These are phyloP conservation scores for Scheffersomyces spartinae DNA, from an alignment of 805 yeast species.

Conservation along the genomic window DNA sequence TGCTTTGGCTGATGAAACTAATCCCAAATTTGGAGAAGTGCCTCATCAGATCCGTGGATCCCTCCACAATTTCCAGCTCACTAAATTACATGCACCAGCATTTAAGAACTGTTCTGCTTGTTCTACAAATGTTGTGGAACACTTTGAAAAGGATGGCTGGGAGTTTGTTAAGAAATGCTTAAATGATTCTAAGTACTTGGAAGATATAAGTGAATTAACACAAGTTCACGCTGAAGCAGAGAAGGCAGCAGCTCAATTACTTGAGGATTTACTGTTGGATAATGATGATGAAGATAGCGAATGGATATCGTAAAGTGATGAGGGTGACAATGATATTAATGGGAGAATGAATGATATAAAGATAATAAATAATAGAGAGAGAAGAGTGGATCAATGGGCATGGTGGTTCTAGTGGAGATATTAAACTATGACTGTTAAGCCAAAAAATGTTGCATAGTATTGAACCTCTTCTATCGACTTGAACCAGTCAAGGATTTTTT, in stretches of 20 bases:
- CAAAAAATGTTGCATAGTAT: too few species aligned
- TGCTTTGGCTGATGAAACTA: conserved; percentile 30
- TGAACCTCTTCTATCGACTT: too few species aligned
- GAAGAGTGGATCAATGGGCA: too few species aligned
- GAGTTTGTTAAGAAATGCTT: conserved; percentile 66
- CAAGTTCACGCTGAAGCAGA: conserved; percentile 67
- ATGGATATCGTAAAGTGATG: too few species aligned
- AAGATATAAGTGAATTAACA: conserved; percentile 68
- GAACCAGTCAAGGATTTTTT: too few species aligned
- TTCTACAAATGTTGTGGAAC: conserved; percentile 44
- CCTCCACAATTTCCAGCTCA: conserved; percentile 49
- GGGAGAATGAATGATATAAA: too few species aligned
- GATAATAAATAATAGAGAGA: too few species aligned
- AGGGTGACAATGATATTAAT: too few species aligned
- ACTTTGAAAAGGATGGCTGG: conserved; percentile 56
- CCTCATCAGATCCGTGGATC: conserved; percentile 94
- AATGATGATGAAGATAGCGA: conserved; percentile 28
- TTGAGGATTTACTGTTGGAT: conserved; percentile 20
- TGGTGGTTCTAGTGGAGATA: too few species aligned
- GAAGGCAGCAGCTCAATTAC: conserved; percentile 21
- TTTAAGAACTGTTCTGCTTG: conserved; percentile 85
- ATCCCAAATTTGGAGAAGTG: conserved; percentile 57
- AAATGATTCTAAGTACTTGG: conserved; percentile 54
- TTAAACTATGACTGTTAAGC: too few species aligned
- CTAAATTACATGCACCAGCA: conserved; percentile 59